These are phyloP conservation scores for Wickerhamomyces bisporus DNA, from an alignment of 805 yeast genomes.

Conservation along the genomic window DNA sequence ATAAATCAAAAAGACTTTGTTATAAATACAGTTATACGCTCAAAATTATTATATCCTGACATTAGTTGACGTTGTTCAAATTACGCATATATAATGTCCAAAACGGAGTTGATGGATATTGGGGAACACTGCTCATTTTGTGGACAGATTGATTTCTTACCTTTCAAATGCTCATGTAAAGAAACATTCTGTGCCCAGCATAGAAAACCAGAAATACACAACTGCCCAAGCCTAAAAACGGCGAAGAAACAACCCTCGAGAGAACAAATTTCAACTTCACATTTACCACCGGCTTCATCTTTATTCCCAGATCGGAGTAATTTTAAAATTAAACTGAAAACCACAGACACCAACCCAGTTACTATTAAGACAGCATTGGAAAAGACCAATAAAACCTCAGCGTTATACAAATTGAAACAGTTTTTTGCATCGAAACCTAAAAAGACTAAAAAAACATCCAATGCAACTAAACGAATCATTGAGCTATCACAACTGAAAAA, in stretches of 20 bases:
- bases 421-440: conserved; percentile 12
- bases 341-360: conserved; percentile 12
- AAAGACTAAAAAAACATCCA: conserved; percentile 3
- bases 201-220: conserved; percentile 20
- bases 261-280: conserved; percentile 12
- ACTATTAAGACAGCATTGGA: conserved; percentile 8
- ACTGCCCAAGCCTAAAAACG: conserved; percentile 9
- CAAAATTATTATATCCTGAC: too few relatives aligned
- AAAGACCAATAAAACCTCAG: conserved; percentile 5
- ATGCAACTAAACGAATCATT: conserved; percentile 18
- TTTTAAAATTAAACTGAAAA: conserved; percentile 15
- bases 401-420: conserved; percentile 17
- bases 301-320: conserved; percentile 23
- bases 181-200: conserved; percentile 20
- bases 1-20: too few relatives aligned
- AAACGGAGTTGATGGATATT: conserved; percentile 25
- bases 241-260: neutral
- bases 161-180: conserved; percentile 23
- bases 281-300: conserved; percentile 20
- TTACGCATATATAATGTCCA: too few relatives aligned
- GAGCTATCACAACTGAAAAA: conserved; percentile 17
- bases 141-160: conserved; percentile 26
- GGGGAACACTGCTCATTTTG: conserved; percentile 27
- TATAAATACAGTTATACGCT: too few relatives aligned
- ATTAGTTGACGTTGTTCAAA: too few relatives aligned